Evolutionary conservation across 805 yeast species (phyloP), one percentile per base, ranked within the genome.

Genomic region (Geotrichum ghanense): DNA sequence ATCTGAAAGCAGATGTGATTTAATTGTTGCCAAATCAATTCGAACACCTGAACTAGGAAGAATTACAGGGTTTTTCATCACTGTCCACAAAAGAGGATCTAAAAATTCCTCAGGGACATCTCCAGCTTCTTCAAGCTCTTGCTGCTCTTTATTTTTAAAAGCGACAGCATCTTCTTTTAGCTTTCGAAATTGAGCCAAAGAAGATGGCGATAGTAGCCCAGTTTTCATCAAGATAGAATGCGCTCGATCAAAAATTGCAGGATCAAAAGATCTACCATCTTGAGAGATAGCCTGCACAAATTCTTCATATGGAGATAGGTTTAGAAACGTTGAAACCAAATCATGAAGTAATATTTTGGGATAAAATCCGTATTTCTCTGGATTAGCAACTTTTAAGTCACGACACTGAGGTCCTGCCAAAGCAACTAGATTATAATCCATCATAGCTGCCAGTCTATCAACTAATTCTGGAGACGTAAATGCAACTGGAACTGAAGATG

Each of bases 21-120:
- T 90, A 56, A 92, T 84, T 2, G 97, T 92, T 31, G 92, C 75
- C 60, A 94, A 72, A 62, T 92, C 99, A 56, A 92, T 86, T 43
- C 80, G 78, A 17, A 89, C 77, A 52, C 78, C 82, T 0, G 96
- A 86, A 6, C 84, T 72, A 6, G 99, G 99, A 56, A 92, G 72
- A n/a, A 75, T 81, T 3, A 92, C 98, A 0, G 99, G 99, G 61
- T 92, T 95, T 55, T 80, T 83, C 98, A 92, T 92, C 43, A 92
- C 61, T 1, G 96, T 85, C 63, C 73, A 92, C 97, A 92, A 90
- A 56, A 92, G 75, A 12, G 99, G 99, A 69, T 92, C 99, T 55
- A 92, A 74, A 60, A 81, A 92, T 62, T 92, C 97, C 61, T 92
- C 98, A 0, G 99, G 99, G 16, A 85, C 75, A 45, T 92, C 98